A percentile compares a stretch with the other conserved stretches of the same genome.
These are phyloP conservation scores for Xerocomellus intermedius DNA, from an alignment of 768 basidiomycete species.

Conservation along the genomic window DNA sequence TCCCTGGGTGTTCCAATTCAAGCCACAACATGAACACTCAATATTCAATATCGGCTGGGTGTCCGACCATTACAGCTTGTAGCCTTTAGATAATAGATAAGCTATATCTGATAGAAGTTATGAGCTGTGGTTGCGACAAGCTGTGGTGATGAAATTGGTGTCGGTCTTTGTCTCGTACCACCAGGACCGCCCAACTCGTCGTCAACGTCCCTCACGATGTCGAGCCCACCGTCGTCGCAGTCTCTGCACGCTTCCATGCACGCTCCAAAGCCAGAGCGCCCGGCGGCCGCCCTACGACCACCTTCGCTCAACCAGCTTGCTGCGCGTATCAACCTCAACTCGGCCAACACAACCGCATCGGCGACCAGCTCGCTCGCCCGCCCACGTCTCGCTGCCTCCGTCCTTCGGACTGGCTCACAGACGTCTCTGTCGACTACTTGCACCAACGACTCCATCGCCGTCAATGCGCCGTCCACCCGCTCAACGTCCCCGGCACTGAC, in stretches of 20 bases:
- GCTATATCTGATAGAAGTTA: background rate
- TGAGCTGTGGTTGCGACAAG: background rate
- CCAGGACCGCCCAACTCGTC: constrained; percentile 8
- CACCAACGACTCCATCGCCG: constrained; percentile 59
- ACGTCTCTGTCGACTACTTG: constrained; percentile 51
- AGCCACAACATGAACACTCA: no score
- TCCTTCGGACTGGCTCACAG: constrained; percentile 60
- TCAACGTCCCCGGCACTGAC: constrained; percentile 62
- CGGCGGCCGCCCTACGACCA: constrained; percentile 41
- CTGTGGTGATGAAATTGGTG: background rate
- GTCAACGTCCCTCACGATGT: constrained; percentile 25
- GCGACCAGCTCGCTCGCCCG: constrained; percentile 38
- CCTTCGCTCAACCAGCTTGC: constrained; percentile 83
- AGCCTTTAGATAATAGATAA: no score
- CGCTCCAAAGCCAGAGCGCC: constrained; percentile 39
- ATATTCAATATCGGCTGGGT: no score
- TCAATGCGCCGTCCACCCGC: constrained; percentile 65
- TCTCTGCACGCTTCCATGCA: constrained; percentile 33
- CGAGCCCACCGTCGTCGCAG: constrained; percentile 31
- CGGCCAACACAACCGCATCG: constrained; percentile 21
- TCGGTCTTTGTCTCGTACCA: constrained; percentile 16
- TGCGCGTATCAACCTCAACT: constrained; percentile 62
- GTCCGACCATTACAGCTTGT: no score
- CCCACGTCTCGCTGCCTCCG: constrained; percentile 72
- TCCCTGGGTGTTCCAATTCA: background rate